phyloP scores from a whole-genome alignment of 2,329 filamentous ascomycete genomes.

The Fusarium domesticum region DNA sequence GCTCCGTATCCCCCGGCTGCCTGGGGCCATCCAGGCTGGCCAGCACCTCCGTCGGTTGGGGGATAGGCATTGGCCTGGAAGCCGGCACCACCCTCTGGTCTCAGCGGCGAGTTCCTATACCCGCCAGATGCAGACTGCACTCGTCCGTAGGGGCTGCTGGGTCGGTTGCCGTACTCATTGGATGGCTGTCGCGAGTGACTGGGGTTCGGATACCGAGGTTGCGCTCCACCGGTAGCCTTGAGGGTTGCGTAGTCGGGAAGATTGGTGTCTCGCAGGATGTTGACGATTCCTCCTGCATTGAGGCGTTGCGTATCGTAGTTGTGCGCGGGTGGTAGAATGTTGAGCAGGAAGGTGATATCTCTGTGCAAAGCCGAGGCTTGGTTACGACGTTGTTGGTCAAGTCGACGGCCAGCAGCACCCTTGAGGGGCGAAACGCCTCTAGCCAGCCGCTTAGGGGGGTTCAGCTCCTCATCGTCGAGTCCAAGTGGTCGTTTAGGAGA shows the following conservation, averaged over 20 bases:
- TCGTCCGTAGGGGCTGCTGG: conserved; percentile 48
- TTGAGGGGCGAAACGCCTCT: conserved; percentile 93
- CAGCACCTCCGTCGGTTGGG: conserved; percentile 27
- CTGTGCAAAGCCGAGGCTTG: conserved; percentile 69
- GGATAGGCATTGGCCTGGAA: conserved; percentile 32
- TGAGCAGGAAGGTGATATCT: conserved; percentile 61
- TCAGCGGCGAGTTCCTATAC: conserved; percentile 52
- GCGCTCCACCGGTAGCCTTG: conserved; percentile 44
- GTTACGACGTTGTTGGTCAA: conserved; percentile 72
- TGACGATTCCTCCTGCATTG: conserved; percentile 67
- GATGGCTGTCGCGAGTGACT: conserved; percentile 42
- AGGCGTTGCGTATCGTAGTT: conserved; percentile 71
- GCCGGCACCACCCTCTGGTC: conserved; percentile 40
- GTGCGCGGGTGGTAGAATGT: conserved; percentile 70
- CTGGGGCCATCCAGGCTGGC: conserved; percentile 30
- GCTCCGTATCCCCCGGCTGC: conserved; percentile 31
- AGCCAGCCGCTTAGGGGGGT: conserved; percentile 79
- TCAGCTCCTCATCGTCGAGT: conserved; percentile 67
- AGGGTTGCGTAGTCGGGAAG: conserved; percentile 61
- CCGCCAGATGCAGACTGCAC: conserved; percentile 39
- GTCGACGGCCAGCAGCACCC: conserved; percentile 77
- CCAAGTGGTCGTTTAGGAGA: conserved; percentile 63
- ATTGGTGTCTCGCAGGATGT: conserved; percentile 65
- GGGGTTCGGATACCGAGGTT: conserved; percentile 35
- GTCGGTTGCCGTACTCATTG: conserved; percentile 43